Evolutionary conservation across 495 filamentous ascomycete genomes (phyloP), one percentile per base, ranked within the genome.

Genomic region (Penicillium longicatenatum): DNA sequence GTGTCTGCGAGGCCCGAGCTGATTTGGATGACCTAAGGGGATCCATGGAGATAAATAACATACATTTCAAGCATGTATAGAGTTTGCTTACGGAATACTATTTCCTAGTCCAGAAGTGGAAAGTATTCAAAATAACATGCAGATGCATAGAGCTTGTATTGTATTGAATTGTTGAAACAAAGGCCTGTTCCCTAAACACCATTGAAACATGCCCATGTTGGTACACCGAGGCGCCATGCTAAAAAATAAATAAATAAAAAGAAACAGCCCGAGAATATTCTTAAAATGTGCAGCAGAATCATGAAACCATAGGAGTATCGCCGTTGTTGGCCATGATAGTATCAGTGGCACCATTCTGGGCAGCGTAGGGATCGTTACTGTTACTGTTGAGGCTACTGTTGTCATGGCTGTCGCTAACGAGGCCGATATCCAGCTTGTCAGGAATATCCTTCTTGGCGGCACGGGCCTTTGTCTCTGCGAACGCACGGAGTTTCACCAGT

Each of bases 401-500:
- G 41, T 76, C 72, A 31, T 63, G 64, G 44, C 50, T 57, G 71
- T 81, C 60, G 65, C 71, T 64, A 22, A 69, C 80, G 3, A 97
- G 80, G 9, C 90, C 91, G 41, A 97, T 75, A 26, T 89, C 86
- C 50, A 96, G 76, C 37, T 74, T 75, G 19, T 85, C 79, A 2
- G 91, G 94, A 9, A 97, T 70, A 60, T 92, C 84, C 63, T 84
- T 89, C 64, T 89, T 92, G 35, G 82, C 77, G 29, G 88, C 82
- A 57, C 89, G 75, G 14, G 89, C 90, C 59, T 87, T 87, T 14
- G 84, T 76, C 75, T 98, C 92, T 7, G 91, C 86, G 89, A 92
- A 98, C 3, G 86, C 85, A 56, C 93, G 86, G 63, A 96, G 82
- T 63, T 87, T 85, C 47, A 94, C 85, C 4, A 98, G 80, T 57